Percentiles rank a stretch among this genome's conserved stretches.
These are phyloP conservation scores for Candida quercuum DNA, from an alignment of 805 yeast genomes.

Conservation along the genomic window DNA sequence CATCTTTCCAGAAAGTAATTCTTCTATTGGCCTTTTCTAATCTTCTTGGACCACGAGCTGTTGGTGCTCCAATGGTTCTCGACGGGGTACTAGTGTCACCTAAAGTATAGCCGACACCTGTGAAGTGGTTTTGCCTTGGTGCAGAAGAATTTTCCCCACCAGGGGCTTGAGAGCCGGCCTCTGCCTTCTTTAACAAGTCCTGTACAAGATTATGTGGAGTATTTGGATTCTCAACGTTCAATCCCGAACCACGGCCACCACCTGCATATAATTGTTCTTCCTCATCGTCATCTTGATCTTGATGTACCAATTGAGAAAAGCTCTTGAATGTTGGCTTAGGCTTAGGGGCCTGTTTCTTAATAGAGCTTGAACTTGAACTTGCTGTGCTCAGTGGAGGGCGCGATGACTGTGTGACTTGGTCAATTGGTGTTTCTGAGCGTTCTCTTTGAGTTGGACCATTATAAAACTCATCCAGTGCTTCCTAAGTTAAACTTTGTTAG, in stretches of 20 bases:
- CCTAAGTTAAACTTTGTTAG: conserved; percentile 2
- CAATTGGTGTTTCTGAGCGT: conserved; percentile 7
- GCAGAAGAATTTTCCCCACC: conserved; percentile 34
- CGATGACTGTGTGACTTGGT: conserved; percentile 3
- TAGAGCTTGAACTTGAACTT: conserved; percentile 1
- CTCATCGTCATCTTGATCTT: conserved; percentile 42
- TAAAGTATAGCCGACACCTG: conserved; percentile 36
- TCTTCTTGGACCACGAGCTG: conserved; percentile 26
- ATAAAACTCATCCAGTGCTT: conserved; percentile 30
- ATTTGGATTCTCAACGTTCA: conserved; percentile 72
- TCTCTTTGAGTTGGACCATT: conserved; percentile 17
- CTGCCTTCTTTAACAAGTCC: conserved; percentile 62
- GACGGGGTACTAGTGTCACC: conserved; percentile 31
- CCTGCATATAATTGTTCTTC: conserved; percentile 61
- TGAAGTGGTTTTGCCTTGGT: conserved; percentile 26
- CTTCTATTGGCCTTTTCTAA: conserved; percentile 62
- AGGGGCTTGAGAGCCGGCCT: conserved; percentile 43
- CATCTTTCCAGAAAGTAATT: conserved; percentile 94
- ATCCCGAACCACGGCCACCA: conserved; percentile 66
- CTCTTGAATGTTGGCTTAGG: conserved; percentile 25
- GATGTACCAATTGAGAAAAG: conserved; percentile 32
- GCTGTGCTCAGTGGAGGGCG: not conserved
- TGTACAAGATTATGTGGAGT: conserved; percentile 40
- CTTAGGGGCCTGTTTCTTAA: conserved; percentile 18
- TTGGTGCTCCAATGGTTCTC: conserved; percentile 28